Evolutionary conservation across 1,284 basidiomycete genomes (phyloP), one percentile per base, ranked within the genome.

Genomic region (Singerocomus inundabilis): DNA sequence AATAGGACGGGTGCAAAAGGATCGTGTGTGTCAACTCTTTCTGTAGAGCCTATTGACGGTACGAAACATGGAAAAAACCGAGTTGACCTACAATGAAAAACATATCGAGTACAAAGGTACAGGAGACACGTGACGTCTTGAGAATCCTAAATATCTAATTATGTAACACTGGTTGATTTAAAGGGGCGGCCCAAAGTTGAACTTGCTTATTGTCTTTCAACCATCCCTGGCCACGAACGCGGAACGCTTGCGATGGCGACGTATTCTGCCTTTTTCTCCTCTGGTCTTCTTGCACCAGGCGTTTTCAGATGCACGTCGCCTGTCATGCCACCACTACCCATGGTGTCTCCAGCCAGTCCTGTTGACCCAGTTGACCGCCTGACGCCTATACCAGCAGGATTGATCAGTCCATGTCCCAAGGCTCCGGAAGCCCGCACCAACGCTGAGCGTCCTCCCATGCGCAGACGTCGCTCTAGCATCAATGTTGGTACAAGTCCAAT

Each of bases 11-110:
- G 69, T 98, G 96, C 25, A 99, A 81, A 46, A 95, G 85, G 66
- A 98, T 96, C 6, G 93, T 94, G 70, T 98, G 93, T 26, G 91
- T 92, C 29, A 98, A 81, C 67, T 94, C 88, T 81, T 97, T 96
- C 92, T 95, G 67, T 13, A 47, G 21, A 2, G 1, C 18, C 9
- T n/a, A 6, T 53, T 41, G 3, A 43, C 3, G 31, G 37, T n/a
- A 15, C 28, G n/a, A 44, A 11, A 39, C 5, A 29, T 10, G n/a
- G 11, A 37, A 38, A 21, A 30, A 42, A 38, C 32, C 12, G 28
- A 15, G 24, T 16, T 15, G 46, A 72, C 81, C 74, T 67, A 85
- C 85, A 57, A 89, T 88, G 75, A 89, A 89, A 74, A 89, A 89
- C 86, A 89, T 88, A 44, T 38, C 24, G 57, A 38, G 16, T 21